These are phyloP conservation scores for Podospora pseudocomata DNA, from an alignment of 495 filamentous ascomycete genomes.

Conservation along the genomic window DNA sequence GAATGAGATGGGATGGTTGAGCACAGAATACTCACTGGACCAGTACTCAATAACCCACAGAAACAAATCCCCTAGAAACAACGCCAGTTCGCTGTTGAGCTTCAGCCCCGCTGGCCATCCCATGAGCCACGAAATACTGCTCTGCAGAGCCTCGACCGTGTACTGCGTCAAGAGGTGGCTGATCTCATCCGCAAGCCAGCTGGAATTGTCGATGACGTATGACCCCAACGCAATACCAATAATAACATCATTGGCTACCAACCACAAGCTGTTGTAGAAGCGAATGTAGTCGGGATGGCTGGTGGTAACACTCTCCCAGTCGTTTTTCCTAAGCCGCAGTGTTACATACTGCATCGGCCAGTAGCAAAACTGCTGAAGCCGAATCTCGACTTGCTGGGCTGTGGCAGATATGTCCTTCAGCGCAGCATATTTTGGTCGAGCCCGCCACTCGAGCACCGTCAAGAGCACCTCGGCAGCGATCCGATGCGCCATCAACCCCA, in stretches of 20 bases:
- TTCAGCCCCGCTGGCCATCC: conserved; percentile 98
- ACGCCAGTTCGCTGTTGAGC: conserved; percentile 89
- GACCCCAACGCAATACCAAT: conserved; percentile 95
- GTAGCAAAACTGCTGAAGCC: conserved; percentile 97
- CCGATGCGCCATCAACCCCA: conserved; percentile 76
- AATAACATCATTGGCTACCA: conserved; percentile 97
- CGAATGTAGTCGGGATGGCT: conserved; percentile 98
- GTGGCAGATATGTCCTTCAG: conserved; percentile 95
- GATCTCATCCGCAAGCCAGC: conserved; percentile 79
- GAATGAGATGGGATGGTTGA: conserved; percentile 17
- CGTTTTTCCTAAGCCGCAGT: conserved; percentile 77
- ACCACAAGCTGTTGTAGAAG: conserved; percentile 98
- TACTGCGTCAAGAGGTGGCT: conserved; percentile 72
- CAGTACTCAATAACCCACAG: conserved; percentile 98
- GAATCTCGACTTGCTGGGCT: conserved; percentile 97
- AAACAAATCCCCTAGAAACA: conserved; percentile 91
- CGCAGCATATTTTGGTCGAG: conserved; percentile 73
- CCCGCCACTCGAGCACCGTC: conserved; percentile 80
- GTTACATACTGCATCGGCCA: conserved; percentile 97
- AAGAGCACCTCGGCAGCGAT: conserved; percentile 76
- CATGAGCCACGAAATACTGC: conserved; percentile 93
- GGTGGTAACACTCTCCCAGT: conserved; percentile 93
- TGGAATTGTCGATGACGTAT: conserved; percentile 93
- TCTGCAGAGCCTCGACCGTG: conserved; percentile 83
- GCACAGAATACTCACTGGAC: conserved; percentile 56